A percentile compares a stretch with the other conserved stretches of the same genome.
phyloP scores from a whole-genome alignment of 352 stramenopile species.

The Phytopythium boreale region DNA sequence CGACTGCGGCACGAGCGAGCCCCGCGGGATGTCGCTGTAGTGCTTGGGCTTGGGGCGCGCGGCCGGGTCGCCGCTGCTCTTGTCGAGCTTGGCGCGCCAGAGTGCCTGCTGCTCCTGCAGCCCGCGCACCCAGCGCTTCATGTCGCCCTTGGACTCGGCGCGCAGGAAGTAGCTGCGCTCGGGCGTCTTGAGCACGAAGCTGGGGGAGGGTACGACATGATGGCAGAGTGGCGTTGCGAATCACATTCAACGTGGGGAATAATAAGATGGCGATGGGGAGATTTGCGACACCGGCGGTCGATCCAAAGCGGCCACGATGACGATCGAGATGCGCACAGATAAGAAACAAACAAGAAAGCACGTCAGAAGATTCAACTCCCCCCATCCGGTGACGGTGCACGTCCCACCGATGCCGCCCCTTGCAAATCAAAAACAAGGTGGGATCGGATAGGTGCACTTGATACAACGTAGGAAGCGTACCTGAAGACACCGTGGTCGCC shows the following conservation, averaged over 20 bases:
- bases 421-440: background rate
- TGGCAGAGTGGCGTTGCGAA: background rate
- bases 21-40: slow-evolving; percentile 60
- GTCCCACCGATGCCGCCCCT: no score
- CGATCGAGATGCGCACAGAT: background rate
- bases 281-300: no score
- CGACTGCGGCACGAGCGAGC: slow-evolving; percentile 29
- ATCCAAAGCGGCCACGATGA: background rate
- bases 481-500: slow-evolving; percentile 75
- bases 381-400: background rate
- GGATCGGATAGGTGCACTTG: no score
- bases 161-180: slow-evolving; percentile 79
- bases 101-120: slow-evolving; percentile 83
- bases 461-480: no score
- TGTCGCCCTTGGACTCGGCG: slow-evolving; percentile 80
- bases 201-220: slow-evolving; percentile 16
- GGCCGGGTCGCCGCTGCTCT: slow-evolving; percentile 33
- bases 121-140: slow-evolving; percentile 84
- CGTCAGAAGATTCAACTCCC: slow-evolving; percentile 2
- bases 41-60: slow-evolving; percentile 58
- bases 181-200: slow-evolving; percentile 77
- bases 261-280: background rate
- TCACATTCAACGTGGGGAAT: no score
- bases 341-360: slow-evolving; percentile 6
- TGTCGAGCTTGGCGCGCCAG: slow-evolving; percentile 55